Conservation (phyloP, 2,329 filamentous ascomycete genomes). For the Colletotrichum sp. region DNA sequence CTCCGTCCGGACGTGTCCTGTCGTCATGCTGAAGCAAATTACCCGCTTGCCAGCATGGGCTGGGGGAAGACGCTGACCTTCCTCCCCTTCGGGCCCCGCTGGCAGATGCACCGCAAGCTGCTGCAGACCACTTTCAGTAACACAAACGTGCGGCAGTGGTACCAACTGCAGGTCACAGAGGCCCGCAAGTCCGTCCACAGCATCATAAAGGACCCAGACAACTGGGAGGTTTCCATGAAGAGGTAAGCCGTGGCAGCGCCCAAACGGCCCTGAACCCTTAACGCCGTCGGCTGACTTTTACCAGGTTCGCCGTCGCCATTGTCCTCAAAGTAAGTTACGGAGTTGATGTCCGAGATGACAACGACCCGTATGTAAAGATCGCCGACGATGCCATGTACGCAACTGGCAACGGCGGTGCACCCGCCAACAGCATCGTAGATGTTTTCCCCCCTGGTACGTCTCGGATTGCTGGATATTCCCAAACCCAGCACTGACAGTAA, state of each 20-base stretch:
- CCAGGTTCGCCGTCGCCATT: slow-evolving; percentile 33
- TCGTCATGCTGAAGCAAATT: neutral
- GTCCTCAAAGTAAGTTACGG: slow-evolving; percentile 37
- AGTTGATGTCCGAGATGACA: slow-evolving; percentile 29
- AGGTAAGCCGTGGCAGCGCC: neutral
- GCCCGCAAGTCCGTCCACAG: slow-evolving; percentile 30
- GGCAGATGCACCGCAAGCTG: slow-evolving; percentile 47
- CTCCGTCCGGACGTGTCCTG: neutral
- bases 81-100: slow-evolving; percentile 44
- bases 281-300: neutral
- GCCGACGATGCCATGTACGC: slow-evolving; percentile 25
- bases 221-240: slow-evolving; percentile 24
- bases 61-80: slow-evolving; percentile 53
- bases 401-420: slow-evolving; percentile 34
- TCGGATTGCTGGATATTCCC: slow-evolving; percentile 13
- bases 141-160: slow-evolving; percentile 37
- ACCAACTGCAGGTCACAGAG: slow-evolving; percentile 34
- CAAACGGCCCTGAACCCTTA: neutral
- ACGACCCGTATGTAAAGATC: slow-evolving; percentile 32
- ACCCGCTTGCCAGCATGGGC: slow-evolving; percentile 36
- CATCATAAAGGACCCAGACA: slow-evolving; percentile 22
- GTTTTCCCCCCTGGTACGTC: slow-evolving; percentile 46
- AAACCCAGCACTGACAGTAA: slow-evolving; percentile 14
- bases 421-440: slow-evolving; percentile 47
- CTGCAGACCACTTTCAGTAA: slow-evolving; percentile 49